Evolutionary conservation across 2,329 filamentous ascomycete genomes (phyloP), one percentile per base, ranked within the genome.

Genomic region (Dothidotthia symphoricarpi): DNA sequence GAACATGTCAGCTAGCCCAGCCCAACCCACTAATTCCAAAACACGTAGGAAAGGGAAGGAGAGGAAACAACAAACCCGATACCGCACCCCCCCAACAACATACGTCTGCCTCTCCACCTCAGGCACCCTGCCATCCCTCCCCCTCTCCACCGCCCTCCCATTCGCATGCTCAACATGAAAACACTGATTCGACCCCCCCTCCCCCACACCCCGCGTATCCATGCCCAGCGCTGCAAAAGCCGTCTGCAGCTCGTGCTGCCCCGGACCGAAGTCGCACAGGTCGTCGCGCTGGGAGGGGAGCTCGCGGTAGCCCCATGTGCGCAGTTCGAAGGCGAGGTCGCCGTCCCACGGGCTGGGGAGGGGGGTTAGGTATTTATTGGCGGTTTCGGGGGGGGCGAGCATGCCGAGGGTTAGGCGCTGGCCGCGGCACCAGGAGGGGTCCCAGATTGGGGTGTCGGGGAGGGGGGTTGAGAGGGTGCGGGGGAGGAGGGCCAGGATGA

Each of bases 141-240:
- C 30, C 9, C 38, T 29, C 12, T 28, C 11, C 13, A 51, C 41
- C 9, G 43, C 35, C 8, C 41, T 28, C n/a, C 39, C 26, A 13
- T 53, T 43, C 16, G 34, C 26, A 14, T 57, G 51, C 10, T 43
- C 14, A 7, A 50, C 24, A 10, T 37, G 31, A 25, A 43, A 55
- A 16, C 43, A 44, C 2, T 39, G 37, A 19, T 52, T 53, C 3
- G 49, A 35, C 3, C 49, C 43, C 10, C 41, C 43, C 11, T 45
- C 34, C 6, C 17, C 19, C 16, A 25, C 24, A 5, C 41, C 39
- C 7, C 29, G 28, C 1, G 33, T 34, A 4, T 31, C 40, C 8
- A 55, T 49, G 0, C 39, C 37, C 6, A 51, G 27, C 5, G 36
- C 47, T 5, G 40, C 13, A 13, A 47, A 47, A 3, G 40, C 40